Conservation (phyloP, 257 asterid species). For the Solanum ossicruentum region DNA sequence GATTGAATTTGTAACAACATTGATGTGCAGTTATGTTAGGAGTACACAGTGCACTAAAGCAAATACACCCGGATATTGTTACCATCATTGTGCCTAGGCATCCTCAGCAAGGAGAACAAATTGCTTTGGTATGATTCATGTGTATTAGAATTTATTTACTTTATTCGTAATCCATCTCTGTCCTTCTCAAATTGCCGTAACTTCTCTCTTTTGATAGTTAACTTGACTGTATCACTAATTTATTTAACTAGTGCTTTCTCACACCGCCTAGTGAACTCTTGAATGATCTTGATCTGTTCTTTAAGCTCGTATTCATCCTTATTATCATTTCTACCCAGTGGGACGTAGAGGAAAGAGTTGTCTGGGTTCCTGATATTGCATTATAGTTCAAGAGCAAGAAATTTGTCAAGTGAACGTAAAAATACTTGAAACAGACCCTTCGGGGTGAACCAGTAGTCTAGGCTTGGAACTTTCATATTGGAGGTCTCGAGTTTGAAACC, state of each 20-base stretch:
- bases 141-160: neutral
- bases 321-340: neutral
- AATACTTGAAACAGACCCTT: neutral
- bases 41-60: constrained; percentile 57
- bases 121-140: constrained; percentile 51
- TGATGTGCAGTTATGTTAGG: constrained; percentile 52
- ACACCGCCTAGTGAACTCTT: neutral
- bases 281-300: neutral
- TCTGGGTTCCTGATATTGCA: neutral
- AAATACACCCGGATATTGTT: constrained; percentile 43
- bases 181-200: neutral
- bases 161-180: neutral
- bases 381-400: neutral
- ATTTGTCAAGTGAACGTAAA: neutral
- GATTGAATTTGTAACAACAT: constrained; percentile 14
- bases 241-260: neutral
- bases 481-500: no score
- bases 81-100: constrained; percentile 82
- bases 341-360: neutral
- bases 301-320: neutral
- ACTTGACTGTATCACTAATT: neutral
- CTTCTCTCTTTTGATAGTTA: neutral
- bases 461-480: no score
- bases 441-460: no score
- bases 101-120: constrained; percentile 53